phyloP scores from a whole-genome alignment of 805 yeast genomes.

The Yamadazyma ubonensis region DNA sequence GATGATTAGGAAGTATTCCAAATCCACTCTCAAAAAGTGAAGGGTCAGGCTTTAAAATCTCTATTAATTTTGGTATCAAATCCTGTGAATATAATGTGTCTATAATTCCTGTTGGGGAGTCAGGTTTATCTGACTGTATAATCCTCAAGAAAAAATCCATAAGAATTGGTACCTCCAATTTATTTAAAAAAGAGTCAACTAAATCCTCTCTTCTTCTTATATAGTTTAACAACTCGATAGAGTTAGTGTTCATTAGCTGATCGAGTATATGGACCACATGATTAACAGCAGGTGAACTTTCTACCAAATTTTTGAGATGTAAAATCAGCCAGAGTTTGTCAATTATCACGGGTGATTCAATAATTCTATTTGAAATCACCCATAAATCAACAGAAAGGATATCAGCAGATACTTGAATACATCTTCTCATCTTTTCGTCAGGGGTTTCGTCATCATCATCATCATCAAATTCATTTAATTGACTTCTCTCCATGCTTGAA shows the following conservation, averaged over 20 bases:
- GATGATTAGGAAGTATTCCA: constrained; percentile 27
- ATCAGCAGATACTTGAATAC: constrained; percentile 41
- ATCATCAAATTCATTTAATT: constrained; percentile 6
- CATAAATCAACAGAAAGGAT: constrained; percentile 41
- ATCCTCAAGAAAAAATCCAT: constrained; percentile 91
- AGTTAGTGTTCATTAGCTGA: constrained; percentile 67
- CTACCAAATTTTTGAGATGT: constrained; percentile 29
- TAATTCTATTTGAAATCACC: constrained; percentile 42
- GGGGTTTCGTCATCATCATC: constrained; percentile 23
- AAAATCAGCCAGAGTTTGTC: constrained; percentile 42
- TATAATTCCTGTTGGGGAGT: constrained; percentile 82
- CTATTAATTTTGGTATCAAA: constrained; percentile 69
- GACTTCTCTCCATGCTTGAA: neutral
- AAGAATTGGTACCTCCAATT: constrained; percentile 88
- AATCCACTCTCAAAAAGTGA: constrained; percentile 45
- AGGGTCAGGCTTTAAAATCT: constrained; percentile 65
- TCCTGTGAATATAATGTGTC: constrained; percentile 70
- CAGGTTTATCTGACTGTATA: constrained; percentile 90
- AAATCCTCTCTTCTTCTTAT: constrained; percentile 65
- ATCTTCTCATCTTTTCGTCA: constrained; percentile 35
- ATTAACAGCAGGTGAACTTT: constrained; percentile 39
- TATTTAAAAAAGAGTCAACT: constrained; percentile 78
- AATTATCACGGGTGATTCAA: constrained; percentile 42
- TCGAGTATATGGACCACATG: constrained; percentile 67
- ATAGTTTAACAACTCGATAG: constrained; percentile 65